phyloP scores from a whole-genome alignment of 2,329 filamentous ascomycete genomes.

The Arthrobotrys sphaeroides region DNA sequence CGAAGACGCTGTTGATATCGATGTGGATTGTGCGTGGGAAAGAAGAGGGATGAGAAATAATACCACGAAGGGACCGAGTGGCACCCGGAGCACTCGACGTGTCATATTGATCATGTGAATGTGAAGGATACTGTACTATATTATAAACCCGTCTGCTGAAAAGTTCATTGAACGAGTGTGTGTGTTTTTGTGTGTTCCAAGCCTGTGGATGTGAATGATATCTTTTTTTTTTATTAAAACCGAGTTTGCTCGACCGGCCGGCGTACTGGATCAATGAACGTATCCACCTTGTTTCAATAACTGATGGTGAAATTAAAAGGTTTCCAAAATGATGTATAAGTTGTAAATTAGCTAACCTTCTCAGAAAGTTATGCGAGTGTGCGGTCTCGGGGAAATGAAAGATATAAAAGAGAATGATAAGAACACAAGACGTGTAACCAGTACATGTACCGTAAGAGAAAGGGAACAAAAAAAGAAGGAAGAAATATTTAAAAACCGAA shows the following conservation, averaged over 20 bases:
- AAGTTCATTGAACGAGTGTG: slow-evolving; percentile 12
- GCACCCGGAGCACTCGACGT: slow-evolving; percentile 40
- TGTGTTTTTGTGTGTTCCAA: no score
- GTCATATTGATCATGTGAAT: slow-evolving; percentile 25
- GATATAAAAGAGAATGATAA: slow-evolving; percentile 17
- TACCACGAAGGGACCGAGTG: slow-evolving; percentile 36
- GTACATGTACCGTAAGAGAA: slow-evolving; percentile 1
- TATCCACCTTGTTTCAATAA: slow-evolving; percentile 39
- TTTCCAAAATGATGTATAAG: neutral
- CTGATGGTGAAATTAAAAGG: slow-evolving; percentile 10
- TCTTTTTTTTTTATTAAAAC: slow-evolving; percentile 3
- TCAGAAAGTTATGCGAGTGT: slow-evolving; percentile 9
- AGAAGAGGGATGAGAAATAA: slow-evolving; percentile 28
- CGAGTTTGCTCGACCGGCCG: neutral
- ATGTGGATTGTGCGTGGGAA: slow-evolving; percentile 14
- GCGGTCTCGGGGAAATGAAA: slow-evolving; percentile 7
- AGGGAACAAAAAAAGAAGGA: neutral
- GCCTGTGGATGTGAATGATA: neutral
- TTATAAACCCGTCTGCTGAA: slow-evolving; percentile 17
- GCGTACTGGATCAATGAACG: slow-evolving; percentile 26
- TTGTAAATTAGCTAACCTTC: slow-evolving; percentile 17
- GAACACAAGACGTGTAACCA: neutral
- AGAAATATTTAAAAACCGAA: slow-evolving; percentile 4
- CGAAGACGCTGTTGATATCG: neutral
- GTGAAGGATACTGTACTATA: neutral